Conservation (phyloP, 257 asterid species). For the Ilex asprella region DNA sequence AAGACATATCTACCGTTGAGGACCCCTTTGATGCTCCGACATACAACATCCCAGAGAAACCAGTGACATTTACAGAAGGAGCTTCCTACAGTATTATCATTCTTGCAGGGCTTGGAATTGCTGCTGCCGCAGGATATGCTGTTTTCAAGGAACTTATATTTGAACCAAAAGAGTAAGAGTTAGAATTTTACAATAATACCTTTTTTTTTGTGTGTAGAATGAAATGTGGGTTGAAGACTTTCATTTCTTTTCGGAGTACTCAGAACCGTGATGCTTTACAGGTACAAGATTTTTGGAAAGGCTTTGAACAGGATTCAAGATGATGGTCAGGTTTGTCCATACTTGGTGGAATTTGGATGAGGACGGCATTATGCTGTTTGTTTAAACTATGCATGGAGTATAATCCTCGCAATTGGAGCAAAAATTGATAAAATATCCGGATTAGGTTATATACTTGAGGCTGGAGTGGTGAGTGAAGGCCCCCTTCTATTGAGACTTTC, state of each 20-base stretch:
- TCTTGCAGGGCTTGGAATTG: slow-evolving; percentile 90
- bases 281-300: slow-evolving; percentile 81
- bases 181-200: neutral
- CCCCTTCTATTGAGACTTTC: no score
- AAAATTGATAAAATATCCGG: no score
- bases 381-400: no score
- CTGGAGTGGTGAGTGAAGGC: no score
- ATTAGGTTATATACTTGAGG: no score
- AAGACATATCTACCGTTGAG: slow-evolving; percentile 64
- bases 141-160: slow-evolving; percentile 82
- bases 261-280: slow-evolving; percentile 16
- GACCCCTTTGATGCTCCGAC: slow-evolving; percentile 95
- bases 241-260: slow-evolving; percentile 4
- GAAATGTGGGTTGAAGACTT: neutral
- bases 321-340: slow-evolving; percentile 64
- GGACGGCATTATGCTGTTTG: no score
- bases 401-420: no score
- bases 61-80: slow-evolving; percentile 89
- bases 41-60: slow-evolving; percentile 89
- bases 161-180: slow-evolving; percentile 83
- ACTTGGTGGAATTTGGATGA: no score
- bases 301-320: slow-evolving; percentile 80
- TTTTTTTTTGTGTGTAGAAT: neutral
- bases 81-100: slow-evolving; percentile 77
- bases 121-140: slow-evolving; percentile 83